Percentiles rank a stretch among this genome's conserved stretches.
These are phyloP conservation scores for Mikania micrantha DNA, from an alignment of 129 eudicot genomes.

Conservation along the genomic window DNA sequence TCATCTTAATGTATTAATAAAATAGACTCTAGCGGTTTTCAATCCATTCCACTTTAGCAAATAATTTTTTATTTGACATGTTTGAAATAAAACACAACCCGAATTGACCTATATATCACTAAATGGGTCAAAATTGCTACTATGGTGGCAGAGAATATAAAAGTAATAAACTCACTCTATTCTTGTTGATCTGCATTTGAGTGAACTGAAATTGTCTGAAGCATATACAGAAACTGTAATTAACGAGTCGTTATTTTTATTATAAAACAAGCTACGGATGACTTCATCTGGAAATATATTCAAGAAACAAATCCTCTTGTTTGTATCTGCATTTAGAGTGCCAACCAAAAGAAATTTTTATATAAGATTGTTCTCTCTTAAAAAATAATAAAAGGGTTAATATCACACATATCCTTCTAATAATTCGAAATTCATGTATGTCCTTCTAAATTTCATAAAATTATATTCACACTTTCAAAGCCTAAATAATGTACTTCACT, in stretches of 20 bases:
- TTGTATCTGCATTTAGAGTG: slow-evolving; percentile 52
- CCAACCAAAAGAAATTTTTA: not conserved
- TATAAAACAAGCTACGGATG: slow-evolving; percentile 77
- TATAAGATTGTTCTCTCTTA: not conserved
- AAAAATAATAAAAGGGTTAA: not conserved
- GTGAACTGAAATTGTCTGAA: slow-evolving; percentile 72
- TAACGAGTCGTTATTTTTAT: slow-evolving; percentile 71
- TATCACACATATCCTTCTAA: not conserved
- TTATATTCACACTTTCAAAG: too few relatives aligned
- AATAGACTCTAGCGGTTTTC: not conserved
- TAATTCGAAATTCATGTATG: not conserved
- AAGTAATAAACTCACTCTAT: slow-evolving; percentile 47
- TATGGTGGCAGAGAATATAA: slow-evolving; percentile 6
- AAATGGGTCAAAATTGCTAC: not conserved
- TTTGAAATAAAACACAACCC: not conserved
- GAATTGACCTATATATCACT: not conserved
- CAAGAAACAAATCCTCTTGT: slow-evolving; percentile 67
- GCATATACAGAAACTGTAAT: slow-evolving; percentile 86
- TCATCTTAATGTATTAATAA: too few relatives aligned
- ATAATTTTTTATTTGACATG: not conserved
- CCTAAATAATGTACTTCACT: too few relatives aligned
- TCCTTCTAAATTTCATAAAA: not conserved
- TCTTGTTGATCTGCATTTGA: slow-evolving; percentile 84
- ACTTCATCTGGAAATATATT: slow-evolving; percentile 80
- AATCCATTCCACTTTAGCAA: not conserved